Evolutionary conservation across 768 basidiomycete genomes (phyloP).

Genomic region (Suillus variegatus): DNA sequence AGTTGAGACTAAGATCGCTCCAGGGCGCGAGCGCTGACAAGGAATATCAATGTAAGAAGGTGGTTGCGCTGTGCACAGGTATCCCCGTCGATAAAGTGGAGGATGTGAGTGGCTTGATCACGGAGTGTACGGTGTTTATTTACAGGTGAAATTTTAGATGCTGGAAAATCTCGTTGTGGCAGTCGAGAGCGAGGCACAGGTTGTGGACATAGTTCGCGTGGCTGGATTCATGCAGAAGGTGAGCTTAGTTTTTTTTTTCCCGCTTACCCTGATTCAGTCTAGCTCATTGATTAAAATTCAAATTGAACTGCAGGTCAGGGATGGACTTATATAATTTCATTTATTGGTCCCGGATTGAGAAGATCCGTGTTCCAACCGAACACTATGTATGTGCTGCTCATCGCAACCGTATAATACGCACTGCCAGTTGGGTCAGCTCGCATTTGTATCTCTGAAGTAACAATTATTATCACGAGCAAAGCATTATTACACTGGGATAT

Average conservation of each 20-base stretch:
- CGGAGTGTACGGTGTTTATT: slow-evolving; percentile 22
- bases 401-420: slow-evolving; percentile 2
- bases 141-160: slow-evolving; percentile 51
- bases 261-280: slow-evolving; percentile 22
- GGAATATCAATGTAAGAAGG: slow-evolving; percentile 89
- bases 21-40: slow-evolving; percentile 85
- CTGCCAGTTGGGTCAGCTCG: neutral
- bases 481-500: slow-evolving; percentile 35
- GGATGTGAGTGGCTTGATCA: slow-evolving; percentile 58
- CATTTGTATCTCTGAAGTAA: slow-evolving; percentile 32
- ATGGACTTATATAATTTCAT: slow-evolving; percentile 40
- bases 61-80: slow-evolving; percentile 87
- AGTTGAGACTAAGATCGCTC: slow-evolving; percentile 64
- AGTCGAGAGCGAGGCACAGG: slow-evolving; percentile 83
- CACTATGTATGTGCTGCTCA: neutral
- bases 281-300: slow-evolving; percentile 23
- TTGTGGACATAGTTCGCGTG: slow-evolving; percentile 81
- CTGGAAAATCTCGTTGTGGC: slow-evolving; percentile 83
- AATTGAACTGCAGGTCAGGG: slow-evolving; percentile 35
- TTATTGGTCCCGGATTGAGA: slow-evolving; percentile 13
- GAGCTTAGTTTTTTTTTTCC: slow-evolving; percentile 19
- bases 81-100: slow-evolving; percentile 89
- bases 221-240: slow-evolving; percentile 94
- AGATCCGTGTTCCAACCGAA: slow-evolving; percentile 3
- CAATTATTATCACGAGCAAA: slow-evolving; percentile 23